A percentile compares a stretch with the other conserved stretches of the same genome.
Conservation (phyloP, 2,329 filamentous ascomycete genomes). For the Paradendryphiella salina region DNA sequence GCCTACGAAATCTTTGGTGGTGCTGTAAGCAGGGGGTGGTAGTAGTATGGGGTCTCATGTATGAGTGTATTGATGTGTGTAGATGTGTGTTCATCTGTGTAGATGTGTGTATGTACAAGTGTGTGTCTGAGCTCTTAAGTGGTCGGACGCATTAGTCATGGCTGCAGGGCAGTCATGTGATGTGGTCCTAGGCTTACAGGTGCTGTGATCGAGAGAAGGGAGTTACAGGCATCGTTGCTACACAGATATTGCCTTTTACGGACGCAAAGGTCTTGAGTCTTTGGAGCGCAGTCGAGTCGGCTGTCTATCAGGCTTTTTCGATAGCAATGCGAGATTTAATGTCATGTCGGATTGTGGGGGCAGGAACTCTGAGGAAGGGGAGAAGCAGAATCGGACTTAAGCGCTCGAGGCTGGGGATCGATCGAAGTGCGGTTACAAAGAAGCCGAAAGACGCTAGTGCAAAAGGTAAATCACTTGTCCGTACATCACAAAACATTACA, state of each 20-base stretch:
- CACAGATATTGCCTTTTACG: background rate
- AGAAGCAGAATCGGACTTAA: background rate
- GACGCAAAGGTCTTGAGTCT: background rate
- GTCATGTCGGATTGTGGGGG: background rate
- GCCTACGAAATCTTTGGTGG: background rate
- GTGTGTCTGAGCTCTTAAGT: no score
- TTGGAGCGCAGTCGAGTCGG: background rate
- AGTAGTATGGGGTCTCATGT: no score
- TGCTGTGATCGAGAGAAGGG: background rate
- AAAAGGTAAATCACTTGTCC: conserved; percentile 45
- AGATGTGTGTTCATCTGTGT: no score
- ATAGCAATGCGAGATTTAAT: background rate
- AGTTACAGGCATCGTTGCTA: conserved; percentile 1
- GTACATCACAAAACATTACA: conserved; percentile 42
- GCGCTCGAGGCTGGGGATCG: background rate
- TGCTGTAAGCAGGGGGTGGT: background rate
- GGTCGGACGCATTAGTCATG: no score
- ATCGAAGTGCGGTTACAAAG: background rate
- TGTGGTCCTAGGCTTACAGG: no score
- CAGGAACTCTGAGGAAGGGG: background rate
- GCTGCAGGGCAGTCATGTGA: no score
- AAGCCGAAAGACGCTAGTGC: background rate
- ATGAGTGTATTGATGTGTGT: no score
- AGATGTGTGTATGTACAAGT: no score
- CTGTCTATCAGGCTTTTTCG: background rate